These are phyloP conservation scores for Sophora flavescens DNA, from an alignment of 306 rosid species.

Conservation along the genomic window DNA sequence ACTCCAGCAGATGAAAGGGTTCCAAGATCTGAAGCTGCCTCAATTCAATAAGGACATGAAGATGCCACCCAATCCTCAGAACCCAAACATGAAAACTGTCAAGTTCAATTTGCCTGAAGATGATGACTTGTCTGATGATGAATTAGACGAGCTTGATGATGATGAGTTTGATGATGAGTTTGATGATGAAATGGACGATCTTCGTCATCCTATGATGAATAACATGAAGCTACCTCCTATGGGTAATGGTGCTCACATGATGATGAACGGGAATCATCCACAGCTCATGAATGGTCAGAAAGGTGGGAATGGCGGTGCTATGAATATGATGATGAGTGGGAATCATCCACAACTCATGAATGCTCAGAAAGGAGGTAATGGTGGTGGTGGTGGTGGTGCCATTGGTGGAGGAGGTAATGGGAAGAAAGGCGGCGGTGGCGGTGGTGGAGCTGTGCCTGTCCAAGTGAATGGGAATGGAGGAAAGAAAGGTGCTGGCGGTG, in stretches of 20 bases:
- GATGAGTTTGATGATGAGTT: constrained; percentile 52
- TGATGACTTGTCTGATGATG: constrained; percentile 56
- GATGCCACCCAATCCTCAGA: constrained; percentile 28
- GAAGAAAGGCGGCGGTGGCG: constrained; percentile 39
- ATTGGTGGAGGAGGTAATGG: constrained; percentile 23
- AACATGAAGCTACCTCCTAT: constrained; percentile 51
- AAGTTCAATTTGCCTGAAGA: constrained; percentile 52
- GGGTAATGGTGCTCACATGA: constrained; percentile 50
- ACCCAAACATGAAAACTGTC: constrained; percentile 54
- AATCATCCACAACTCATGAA: constrained; percentile 49
- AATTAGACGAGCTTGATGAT: constrained; percentile 39
- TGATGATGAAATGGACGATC: constrained; percentile 60
- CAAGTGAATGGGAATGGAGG: constrained; percentile 51
- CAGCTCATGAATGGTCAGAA: constrained; percentile 54
- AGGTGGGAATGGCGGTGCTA: constrained; percentile 47
- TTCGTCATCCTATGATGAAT: constrained; percentile 31
- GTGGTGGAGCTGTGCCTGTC: constrained; percentile 24
- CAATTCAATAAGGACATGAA: constrained; percentile 62
- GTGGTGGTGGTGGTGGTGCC: constrained; percentile 36
- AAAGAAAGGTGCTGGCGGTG: constrained; percentile 54
- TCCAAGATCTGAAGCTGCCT: constrained; percentile 63
- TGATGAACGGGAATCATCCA: constrained; percentile 54
- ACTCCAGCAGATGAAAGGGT: constrained; percentile 63
- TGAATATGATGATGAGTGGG: constrained; percentile 42
- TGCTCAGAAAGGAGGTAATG: constrained; percentile 52